These are phyloP conservation scores for Lichtheimia corymbifera DNA, from an alignment of 371 early-diverging fungal genomes.

Conservation along the genomic window DNA sequence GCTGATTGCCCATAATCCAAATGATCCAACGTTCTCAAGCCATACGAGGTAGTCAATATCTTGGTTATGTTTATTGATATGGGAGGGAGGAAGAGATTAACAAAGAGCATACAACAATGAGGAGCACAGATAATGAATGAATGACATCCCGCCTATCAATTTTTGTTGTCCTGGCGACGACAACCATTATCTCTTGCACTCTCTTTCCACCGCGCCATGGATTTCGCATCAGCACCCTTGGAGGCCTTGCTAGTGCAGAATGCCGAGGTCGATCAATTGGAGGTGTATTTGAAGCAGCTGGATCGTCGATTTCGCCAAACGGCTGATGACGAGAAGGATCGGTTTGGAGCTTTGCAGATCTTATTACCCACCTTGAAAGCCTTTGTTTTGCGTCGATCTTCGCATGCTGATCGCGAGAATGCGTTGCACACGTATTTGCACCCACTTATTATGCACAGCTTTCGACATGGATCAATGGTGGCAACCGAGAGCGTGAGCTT, in stretches of 20 bases:
- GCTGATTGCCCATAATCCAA: no score
- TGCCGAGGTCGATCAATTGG: constrained; percentile 32
- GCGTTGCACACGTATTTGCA: constrained; percentile 24
- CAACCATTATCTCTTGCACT: no score
- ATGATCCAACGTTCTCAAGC: no score
- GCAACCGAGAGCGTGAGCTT: constrained; percentile 40
- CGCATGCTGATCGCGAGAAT: constrained; percentile 19
- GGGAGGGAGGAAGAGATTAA: no score
- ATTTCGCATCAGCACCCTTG: constrained; percentile 42
- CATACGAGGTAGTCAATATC: no score
- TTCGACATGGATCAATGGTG: constrained; percentile 39
- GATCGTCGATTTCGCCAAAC: constrained; percentile 32
- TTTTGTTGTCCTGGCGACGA: no score
- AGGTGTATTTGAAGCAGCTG: constrained; percentile 31
- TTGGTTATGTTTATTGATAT: no score
- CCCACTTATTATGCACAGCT: constrained; percentile 30
- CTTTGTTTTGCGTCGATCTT: constrained; percentile 23
- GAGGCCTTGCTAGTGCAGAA: constrained; percentile 36
- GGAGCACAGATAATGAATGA: no score
- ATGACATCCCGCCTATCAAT: no score
- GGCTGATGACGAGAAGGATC: constrained; percentile 32
- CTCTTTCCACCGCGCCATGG: constrained; percentile 23
- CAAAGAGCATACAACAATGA: no score
- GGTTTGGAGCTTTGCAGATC: constrained; percentile 47
- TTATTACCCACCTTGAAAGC: constrained; percentile 43